phyloP scores from a whole-genome alignment of 192 early-diverging fungal species.

The Coemansia sp. region DNA sequence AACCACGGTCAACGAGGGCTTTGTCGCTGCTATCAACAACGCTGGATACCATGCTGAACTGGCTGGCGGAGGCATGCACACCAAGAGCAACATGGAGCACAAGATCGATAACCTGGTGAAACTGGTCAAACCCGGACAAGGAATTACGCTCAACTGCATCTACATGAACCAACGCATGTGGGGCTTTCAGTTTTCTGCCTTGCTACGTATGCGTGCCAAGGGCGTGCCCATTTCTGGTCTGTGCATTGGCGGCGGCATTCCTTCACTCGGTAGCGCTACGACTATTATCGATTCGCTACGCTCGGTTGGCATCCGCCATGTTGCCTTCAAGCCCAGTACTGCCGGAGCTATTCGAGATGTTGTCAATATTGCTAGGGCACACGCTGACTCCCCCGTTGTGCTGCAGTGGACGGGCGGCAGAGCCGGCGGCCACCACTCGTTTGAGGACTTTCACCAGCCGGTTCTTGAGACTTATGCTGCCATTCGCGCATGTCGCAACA shows the following conservation, averaged over 20 bases:
- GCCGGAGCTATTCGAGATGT: constrained; percentile 78
- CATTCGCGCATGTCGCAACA: constrained; percentile 78
- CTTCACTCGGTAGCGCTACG: constrained; percentile 67
- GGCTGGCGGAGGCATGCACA: constrained; percentile 90
- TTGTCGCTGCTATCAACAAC: constrained; percentile 85
- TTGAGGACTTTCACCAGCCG: constrained; percentile 93
- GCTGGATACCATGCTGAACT: constrained; percentile 91
- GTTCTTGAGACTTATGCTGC: constrained; percentile 68
- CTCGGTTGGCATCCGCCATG: constrained; percentile 73
- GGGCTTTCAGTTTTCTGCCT: constrained; percentile 77
- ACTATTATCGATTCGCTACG: constrained; percentile 74
- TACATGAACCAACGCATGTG: constrained; percentile 76
- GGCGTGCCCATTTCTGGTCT: constrained; percentile 91
- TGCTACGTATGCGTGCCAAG: constrained; percentile 77
- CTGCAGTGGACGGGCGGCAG: constrained; percentile 98
- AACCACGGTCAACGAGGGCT: constrained; percentile 74
- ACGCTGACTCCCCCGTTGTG: constrained; percentile 83
- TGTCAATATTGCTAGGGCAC: constrained; percentile 79
- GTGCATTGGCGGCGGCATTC: constrained; percentile 92
- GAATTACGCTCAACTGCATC: constrained; percentile 89
- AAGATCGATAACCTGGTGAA: constrained; percentile 77
- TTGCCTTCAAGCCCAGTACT: constrained; percentile 84
- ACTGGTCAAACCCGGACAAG: constrained; percentile 74
- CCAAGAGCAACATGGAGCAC: constrained; percentile 64
- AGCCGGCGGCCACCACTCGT: constrained; percentile 95